Evolutionary conservation across 2,329 filamentous ascomycete genomes (phyloP).

Genomic region (Scleromitrula shiraiana): DNA sequence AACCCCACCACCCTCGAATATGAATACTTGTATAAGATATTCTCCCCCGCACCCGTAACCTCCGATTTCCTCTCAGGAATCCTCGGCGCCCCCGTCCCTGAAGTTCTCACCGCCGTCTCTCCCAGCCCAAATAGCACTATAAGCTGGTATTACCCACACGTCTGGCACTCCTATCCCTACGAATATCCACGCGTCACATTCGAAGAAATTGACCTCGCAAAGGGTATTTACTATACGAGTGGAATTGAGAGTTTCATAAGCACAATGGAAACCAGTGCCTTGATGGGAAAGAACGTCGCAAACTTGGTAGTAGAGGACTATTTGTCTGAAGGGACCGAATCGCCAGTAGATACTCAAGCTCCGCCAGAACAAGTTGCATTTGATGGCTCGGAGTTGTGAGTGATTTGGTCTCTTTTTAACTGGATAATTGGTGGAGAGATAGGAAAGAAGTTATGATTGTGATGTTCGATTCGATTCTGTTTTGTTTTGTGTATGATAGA

Average conservation of each 20-base stretch:
- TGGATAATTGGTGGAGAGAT: too few relatives aligned
- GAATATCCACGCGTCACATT: slow-evolving; percentile 81
- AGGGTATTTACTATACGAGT: slow-evolving; percentile 61
- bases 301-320: slow-evolving; percentile 59
- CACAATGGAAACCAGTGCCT: slow-evolving; percentile 91
- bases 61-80: slow-evolving; percentile 45
- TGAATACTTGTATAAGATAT: slow-evolving; percentile 59
- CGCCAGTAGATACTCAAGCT: too few relatives aligned
- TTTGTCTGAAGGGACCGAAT: slow-evolving; percentile 16
- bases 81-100: slow-evolving; percentile 34
- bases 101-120: slow-evolving; percentile 19
- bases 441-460: too few relatives aligned
- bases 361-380: too few relatives aligned
- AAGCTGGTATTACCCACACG: slow-evolving; percentile 69
- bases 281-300: slow-evolving; percentile 86
- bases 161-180: slow-evolving; percentile 81
- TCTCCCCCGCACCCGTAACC: slow-evolving; percentile 48
- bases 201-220: slow-evolving; percentile 64
- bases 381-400: too few relatives aligned
- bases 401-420: too few relatives aligned
- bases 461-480: too few relatives aligned
- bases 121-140: slow-evolving; percentile 45
- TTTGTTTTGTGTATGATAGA: too few relatives aligned
- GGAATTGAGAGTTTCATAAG: slow-evolving; percentile 91
- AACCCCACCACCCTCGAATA: slow-evolving; percentile 49